Percentiles rank a stretch among this genome's conserved stretches.
Evolutionary conservation across 2,329 filamentous ascomycete species (phyloP).

Genomic region (Trichoderma sp.): DNA sequence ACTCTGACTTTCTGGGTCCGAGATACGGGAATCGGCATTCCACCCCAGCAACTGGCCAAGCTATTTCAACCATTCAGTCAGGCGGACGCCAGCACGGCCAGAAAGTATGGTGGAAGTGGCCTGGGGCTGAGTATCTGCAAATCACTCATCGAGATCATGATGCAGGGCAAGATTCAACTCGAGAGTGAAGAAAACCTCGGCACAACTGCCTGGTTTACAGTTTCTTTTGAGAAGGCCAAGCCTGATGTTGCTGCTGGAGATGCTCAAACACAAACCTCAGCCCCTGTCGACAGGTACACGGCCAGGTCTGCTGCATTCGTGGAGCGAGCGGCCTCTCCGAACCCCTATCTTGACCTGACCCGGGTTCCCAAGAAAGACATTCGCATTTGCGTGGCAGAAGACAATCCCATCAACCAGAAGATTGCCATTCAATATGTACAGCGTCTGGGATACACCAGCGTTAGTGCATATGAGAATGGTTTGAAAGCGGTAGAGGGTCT

Average conservation of each 20-base stretch:
- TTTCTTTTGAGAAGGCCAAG: conserved; percentile 81
- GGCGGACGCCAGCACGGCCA: conserved; percentile 83
- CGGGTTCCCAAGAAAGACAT: conserved; percentile 73
- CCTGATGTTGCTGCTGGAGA: conserved; percentile 58
- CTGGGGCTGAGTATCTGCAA: conserved; percentile 93
- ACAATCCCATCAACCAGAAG: conserved; percentile 91
- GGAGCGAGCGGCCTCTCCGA: conserved; percentile 41
- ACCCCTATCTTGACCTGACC: conserved; percentile 64
- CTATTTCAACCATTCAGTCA: conserved; percentile 92
- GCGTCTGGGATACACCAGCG: conserved; percentile 75
- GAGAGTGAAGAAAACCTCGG: conserved; percentile 71
- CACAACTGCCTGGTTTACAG: conserved; percentile 73
- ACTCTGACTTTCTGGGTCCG: conserved; percentile 81
- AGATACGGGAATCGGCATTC: conserved; percentile 90
- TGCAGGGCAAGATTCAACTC: conserved; percentile 80
- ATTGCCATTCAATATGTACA: conserved; percentile 90
- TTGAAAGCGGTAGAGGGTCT: conserved; percentile 83
- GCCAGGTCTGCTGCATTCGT: conserved; percentile 28
- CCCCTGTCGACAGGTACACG: conserved; percentile 38
- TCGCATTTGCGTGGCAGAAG: conserved; percentile 88
- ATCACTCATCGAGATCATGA: conserved; percentile 87
- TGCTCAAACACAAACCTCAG: conserved; percentile 40
- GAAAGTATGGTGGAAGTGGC: conserved; percentile 89
- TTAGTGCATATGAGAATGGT: conserved; percentile 88
- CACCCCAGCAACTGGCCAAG: conserved; percentile 75